Conservation (phyloP, 805 yeast species). For the Maudiozyma barnettii region DNA sequence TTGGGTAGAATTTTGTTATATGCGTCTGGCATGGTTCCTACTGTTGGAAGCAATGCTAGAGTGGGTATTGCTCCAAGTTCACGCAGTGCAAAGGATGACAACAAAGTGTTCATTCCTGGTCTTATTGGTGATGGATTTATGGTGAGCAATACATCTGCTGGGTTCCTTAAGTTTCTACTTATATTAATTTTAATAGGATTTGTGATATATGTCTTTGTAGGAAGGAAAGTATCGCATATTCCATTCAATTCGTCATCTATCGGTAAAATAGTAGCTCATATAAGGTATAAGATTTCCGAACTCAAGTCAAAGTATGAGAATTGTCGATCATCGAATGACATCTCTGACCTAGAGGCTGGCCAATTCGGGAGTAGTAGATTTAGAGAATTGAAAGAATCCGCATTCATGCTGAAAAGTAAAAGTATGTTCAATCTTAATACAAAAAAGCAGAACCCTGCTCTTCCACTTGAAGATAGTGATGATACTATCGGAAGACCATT, state of each 20-base stretch:
- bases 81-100: slow-evolving; percentile 9
- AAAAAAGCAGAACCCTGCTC: neutral
- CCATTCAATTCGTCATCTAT: neutral
- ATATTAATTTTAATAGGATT: neutral
- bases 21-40: slow-evolving; percentile 58
- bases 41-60: slow-evolving; percentile 6
- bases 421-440: slow-evolving; percentile 21
- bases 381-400: neutral
- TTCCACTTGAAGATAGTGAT: neutral
- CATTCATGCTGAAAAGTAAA: slow-evolving; percentile 19
- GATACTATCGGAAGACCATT: slow-evolving; percentile 1
- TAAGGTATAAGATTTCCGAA: slow-evolving; percentile 2
- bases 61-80: slow-evolving; percentile 27
- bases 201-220: neutral
- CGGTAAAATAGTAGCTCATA: slow-evolving; percentile 1
- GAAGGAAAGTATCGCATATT: neutral
- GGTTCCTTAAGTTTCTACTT: neutral
- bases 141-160: neutral
- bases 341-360: slow-evolving; percentile 7
- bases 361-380: neutral
- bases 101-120: slow-evolving; percentile 22
- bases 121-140: slow-evolving; percentile 1
- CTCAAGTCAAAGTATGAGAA: slow-evolving; percentile 1
- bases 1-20: slow-evolving; percentile 76
- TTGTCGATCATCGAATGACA: neutral